These are phyloP conservation scores for Debaryomycetaceae sp. DNA, from an alignment of 1,139 yeast species.

Conservation along the genomic window DNA sequence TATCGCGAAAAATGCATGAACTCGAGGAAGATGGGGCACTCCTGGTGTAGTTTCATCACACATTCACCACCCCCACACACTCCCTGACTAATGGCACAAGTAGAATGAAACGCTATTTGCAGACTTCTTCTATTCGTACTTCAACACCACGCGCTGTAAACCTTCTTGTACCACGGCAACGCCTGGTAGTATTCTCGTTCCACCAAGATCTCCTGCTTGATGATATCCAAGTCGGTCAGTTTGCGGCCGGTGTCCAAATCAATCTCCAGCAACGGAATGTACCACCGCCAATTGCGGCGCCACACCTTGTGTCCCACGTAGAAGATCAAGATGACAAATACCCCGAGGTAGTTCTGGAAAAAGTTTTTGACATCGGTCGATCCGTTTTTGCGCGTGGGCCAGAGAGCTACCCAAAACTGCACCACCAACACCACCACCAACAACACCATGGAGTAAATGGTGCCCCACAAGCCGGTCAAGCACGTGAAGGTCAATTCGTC, in stretches of 20 bases:
- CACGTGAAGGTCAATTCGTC: slow-evolving; percentile 27
- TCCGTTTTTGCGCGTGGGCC: slow-evolving; percentile 26
- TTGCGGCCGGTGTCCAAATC: slow-evolving; percentile 34
- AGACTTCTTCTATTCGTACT: too few species aligned
- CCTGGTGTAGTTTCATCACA: too few species aligned
- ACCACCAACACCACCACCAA: slow-evolving; percentile 28
- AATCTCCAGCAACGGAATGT: slow-evolving; percentile 22
- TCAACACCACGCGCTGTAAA: slow-evolving; percentile 17
- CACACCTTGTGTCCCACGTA: slow-evolving; percentile 31
- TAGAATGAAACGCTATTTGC: too few species aligned
- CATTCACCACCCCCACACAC: too few species aligned
- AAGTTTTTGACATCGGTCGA: slow-evolving; percentile 27
- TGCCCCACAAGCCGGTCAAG: slow-evolving; percentile 29
- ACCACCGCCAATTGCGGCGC: slow-evolving; percentile 31
- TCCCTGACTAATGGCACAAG: too few species aligned
- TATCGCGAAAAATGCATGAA: too few species aligned
- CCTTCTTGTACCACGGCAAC: slow-evolving; percentile 15
- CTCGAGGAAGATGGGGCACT: too few species aligned
- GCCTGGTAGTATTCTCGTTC: slow-evolving; percentile 10
- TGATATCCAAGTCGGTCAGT: slow-evolving; percentile 22
- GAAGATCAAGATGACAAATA: slow-evolving; percentile 27
- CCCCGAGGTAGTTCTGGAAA: slow-evolving; percentile 36
- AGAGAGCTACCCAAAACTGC: slow-evolving; percentile 37
- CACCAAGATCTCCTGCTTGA: slow-evolving; percentile 19
- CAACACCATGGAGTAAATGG: slow-evolving; percentile 28